Conservation (phyloP, 1,139 yeast species). For the Entelexis paramagnoliae region DNA sequence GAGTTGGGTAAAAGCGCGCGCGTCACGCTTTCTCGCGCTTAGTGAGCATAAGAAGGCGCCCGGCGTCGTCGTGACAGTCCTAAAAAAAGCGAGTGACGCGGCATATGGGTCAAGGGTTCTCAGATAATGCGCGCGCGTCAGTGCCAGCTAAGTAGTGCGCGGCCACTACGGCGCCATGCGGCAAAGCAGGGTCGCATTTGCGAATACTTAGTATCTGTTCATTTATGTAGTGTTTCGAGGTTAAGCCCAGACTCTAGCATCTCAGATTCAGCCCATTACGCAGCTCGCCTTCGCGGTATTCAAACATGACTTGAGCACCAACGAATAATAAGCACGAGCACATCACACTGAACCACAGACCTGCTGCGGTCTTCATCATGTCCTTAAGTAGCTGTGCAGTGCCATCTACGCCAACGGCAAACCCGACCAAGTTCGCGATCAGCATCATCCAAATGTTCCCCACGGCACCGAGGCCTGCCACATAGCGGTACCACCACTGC, state of each 20-base stretch:
- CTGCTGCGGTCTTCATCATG: constrained; percentile 60
- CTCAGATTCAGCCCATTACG: constrained; percentile 72
- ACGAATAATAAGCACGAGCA: constrained; percentile 62
- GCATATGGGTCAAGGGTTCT: not conserved
- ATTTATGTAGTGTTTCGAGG: too few species aligned
- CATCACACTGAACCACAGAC: constrained; percentile 52
- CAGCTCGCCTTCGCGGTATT: constrained; percentile 73
- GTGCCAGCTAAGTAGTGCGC: not conserved
- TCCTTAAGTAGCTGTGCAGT: constrained; percentile 53
- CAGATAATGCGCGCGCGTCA: not conserved
- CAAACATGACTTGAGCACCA: constrained; percentile 91
- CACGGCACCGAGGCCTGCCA: constrained; percentile 82
- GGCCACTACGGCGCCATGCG: too few species aligned
- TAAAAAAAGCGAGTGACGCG: not conserved
- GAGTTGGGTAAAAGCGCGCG: not conserved
- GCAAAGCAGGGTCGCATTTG: too few species aligned
- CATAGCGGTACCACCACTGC: constrained; percentile 53
- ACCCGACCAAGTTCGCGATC: constrained; percentile 90
- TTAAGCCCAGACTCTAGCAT: constrained; percentile 39
- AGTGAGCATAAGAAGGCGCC: not conserved
- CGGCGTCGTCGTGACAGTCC: not conserved
- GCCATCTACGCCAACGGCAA: constrained; percentile 86
- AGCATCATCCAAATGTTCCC: constrained; percentile 95
- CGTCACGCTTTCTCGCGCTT: constrained; percentile 4
- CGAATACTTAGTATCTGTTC: too few species aligned